Conservation (phyloP, 345 rosid species). For the Gossypium bickii region DNA sequence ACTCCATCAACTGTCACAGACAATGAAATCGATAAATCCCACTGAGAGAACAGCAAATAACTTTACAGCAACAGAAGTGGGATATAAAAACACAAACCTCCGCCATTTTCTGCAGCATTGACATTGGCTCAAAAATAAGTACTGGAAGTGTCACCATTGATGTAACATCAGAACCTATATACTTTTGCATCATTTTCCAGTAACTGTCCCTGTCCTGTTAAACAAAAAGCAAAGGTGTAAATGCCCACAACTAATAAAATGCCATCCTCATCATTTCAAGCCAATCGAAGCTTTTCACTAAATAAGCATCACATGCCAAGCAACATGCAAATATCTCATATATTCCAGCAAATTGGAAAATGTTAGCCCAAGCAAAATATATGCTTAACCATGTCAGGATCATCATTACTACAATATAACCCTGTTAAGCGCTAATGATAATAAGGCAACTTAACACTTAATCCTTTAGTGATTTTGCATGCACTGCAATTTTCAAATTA, state of each 20-base stretch:
- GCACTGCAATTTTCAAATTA: background rate
- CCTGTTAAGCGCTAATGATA: background rate
- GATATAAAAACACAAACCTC: conserved; percentile 56
- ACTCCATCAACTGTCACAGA: conserved; percentile 84
- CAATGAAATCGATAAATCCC: background rate
- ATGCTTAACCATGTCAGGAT: background rate
- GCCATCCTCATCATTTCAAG: background rate
- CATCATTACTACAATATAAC: background rate
- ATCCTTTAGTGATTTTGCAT: background rate
- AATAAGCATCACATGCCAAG: background rate
- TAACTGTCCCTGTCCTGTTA: conserved; percentile 83
- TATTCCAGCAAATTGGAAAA: background rate
- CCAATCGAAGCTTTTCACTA: background rate
- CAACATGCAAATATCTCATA: conserved; percentile 1
- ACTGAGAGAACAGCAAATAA: conserved; percentile 8
- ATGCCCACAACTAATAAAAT: background rate
- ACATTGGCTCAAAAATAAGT: conserved; percentile 85
- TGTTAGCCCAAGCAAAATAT: background rate
- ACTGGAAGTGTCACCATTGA: conserved; percentile 99
- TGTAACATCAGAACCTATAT: conserved; percentile 86
- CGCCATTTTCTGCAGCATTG: conserved; percentile 96
- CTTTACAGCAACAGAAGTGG: background rate
- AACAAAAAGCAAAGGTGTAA: background rate
- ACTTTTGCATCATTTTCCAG: conserved; percentile 99
- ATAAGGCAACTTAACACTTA: background rate